A percentile compares a stretch with the other conserved stretches of the same genome.
Conservation (phyloP, 441 rosid genomes). For the Biscutella laevigata region DNA sequence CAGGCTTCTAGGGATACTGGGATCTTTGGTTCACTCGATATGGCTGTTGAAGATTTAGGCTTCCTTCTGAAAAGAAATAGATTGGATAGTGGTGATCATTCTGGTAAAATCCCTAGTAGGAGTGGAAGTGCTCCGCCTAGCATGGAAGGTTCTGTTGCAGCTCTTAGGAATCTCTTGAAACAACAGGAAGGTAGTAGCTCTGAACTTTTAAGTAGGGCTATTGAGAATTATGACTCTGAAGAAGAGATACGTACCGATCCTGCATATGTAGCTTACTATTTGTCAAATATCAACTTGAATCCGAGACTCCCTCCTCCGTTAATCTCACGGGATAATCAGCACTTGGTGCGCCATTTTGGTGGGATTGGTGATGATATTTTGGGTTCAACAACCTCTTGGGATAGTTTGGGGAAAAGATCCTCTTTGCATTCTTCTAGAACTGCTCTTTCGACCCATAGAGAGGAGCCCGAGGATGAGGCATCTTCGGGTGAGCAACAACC, state of each 20-base stretch:
- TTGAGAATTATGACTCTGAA: conserved; percentile 39
- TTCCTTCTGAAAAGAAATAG: conserved; percentile 54
- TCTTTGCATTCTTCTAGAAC: conserved; percentile 36
- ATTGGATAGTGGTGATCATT: conserved; percentile 35
- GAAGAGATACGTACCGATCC: conserved; percentile 55
- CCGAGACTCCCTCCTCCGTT: conserved; percentile 66
- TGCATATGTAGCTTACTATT: conserved; percentile 49
- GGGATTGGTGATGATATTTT: conserved; percentile 41
- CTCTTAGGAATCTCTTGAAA: conserved; percentile 58
- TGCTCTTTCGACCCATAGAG: conserved; percentile 61
- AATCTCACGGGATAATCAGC: conserved; percentile 52
- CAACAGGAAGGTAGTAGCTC: conserved; percentile 47
- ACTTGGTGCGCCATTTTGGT: conserved; percentile 56
- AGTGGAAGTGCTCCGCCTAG: conserved; percentile 96
- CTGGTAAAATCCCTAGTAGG: conserved; percentile 48
- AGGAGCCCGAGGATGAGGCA: conserved; percentile 75
- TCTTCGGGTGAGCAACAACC: conserved; percentile 33
- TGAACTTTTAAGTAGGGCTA: conserved; percentile 45
- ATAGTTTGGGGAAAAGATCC: conserved; percentile 39
- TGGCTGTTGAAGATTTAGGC: conserved; percentile 68
- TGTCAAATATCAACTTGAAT: conserved; percentile 53
- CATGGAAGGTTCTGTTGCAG: conserved; percentile 88
- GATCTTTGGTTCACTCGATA: conserved; percentile 43
- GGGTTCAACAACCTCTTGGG: conserved; percentile 38
- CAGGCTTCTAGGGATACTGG: conserved; percentile 46